Evolutionary conservation across 306 rosid species (phyloP).

Genomic region (apple (Malus domestica)): ASM211411v1 NC_041796.1:30399001-30399500

Average conservation of each 20-base stretch:
- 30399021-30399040: not conserved
- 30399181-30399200: not conserved
- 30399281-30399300: conserved; percentile 50
- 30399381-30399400: conserved; percentile 88
- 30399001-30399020: not conserved
- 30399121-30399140: not conserved
- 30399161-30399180: not conserved
- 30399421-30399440: conserved; percentile 82
- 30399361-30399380: conserved; percentile 60
- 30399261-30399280: conserved; percentile 67
- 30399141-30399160: not conserved
- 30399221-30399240: not conserved
- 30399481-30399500: not conserved
- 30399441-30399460: conserved; percentile 46
- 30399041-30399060: not conserved
- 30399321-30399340: conserved; percentile 30
- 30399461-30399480: conserved; percentile 2
- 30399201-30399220: not conserved
- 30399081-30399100: not conserved
- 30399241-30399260: not conserved
- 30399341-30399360: conserved; percentile 29
- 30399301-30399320: conserved; percentile 18
- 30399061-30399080: not conserved
- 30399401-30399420: conserved; percentile 90
- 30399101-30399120: not conserved